Evolutionary conservation across 345 rosid genomes (phyloP), one percentile per base, ranked within the genome.

Genomic region (Lumnitzera racemosa): DNA sequence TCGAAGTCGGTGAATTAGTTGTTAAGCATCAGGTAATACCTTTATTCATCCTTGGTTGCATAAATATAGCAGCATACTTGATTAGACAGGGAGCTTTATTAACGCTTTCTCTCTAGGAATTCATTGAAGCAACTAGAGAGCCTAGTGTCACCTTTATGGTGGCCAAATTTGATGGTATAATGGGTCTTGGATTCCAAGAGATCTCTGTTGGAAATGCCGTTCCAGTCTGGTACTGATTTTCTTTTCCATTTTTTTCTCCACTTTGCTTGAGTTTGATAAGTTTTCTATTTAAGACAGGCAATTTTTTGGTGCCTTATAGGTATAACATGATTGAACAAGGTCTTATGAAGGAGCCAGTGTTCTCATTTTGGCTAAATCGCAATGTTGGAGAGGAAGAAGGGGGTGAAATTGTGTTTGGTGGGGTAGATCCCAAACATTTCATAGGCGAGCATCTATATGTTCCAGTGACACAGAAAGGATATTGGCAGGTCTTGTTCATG

Each of bases 141-240:
- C 96, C 86, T 43, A 80, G 98, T 67, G 66, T 91, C 70, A 85
- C 89, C 36, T 91, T 91, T 83, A 61, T 91, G 80, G 77, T 83
- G 20, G 96, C 95, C 52, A 91, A 87, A 70, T 91, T 91, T 79
- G 96, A 91, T 68, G 98, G 98, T 49, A 81, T 87, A 53, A 81
- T 91, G 70, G 98, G 98, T 51, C 89, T 91, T 55, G 92, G 96
- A n/a, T 91, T 83, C 70, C 85, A 85, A 83, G 96, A 89, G 82
- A 89, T 91, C 53, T 67, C 95, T 5, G 86, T 89, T 51, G 96
- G 92, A 61, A 74, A 85, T 4, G 84, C 92, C 56, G 77, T 82
- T 41, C 96, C 98, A 51, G 79, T 91, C 68, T 91, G 98, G 98
- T 91, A 67, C 43, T 27, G 2, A 23, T 24, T 46, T 55, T 15